A percentile compares a stretch with the other conserved stretches of the same genome.
Conservation (phyloP, 768 basidiomycete species). For the Tylopilus plumbeoviolaceoides region DNA sequence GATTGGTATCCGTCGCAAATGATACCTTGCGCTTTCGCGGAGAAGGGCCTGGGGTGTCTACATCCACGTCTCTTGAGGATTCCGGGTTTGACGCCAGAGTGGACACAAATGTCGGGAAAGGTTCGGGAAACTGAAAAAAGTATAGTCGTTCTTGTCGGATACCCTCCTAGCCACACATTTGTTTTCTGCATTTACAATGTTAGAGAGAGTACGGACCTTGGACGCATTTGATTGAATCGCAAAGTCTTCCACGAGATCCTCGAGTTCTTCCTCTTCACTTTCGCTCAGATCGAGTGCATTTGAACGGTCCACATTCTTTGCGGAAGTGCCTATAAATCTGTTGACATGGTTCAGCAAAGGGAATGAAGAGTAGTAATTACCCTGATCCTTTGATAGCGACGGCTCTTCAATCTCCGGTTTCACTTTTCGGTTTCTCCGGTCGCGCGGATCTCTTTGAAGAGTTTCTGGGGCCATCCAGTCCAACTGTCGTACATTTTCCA, state of each 20-base stretch:
- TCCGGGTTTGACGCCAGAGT: slow-evolving; percentile 28
- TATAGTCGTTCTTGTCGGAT: slow-evolving; percentile 67
- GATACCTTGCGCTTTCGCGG: slow-evolving; percentile 46
- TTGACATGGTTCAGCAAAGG: neutral
- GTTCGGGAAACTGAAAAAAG: slow-evolving; percentile 86
- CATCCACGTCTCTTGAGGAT: slow-evolving; percentile 31
- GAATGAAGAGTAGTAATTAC: slow-evolving; percentile 21
- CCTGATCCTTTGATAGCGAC: slow-evolving; percentile 29
- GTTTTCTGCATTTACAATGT: neutral
- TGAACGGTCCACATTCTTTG: slow-evolving; percentile 38
- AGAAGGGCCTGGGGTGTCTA: slow-evolving; percentile 30
- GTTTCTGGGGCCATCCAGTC: slow-evolving; percentile 90
- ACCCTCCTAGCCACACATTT: slow-evolving; percentile 36
- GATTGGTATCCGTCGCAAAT: slow-evolving; percentile 60
- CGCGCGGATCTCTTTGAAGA: slow-evolving; percentile 46
- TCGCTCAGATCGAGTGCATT: slow-evolving; percentile 70
- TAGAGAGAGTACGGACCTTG: slow-evolving; percentile 32
- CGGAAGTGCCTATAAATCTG: slow-evolving; percentile 4
- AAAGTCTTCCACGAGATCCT: slow-evolving; percentile 74
- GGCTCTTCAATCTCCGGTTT: slow-evolving; percentile 46
- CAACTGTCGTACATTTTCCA: slow-evolving; percentile 71
- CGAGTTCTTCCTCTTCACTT: slow-evolving; percentile 74
- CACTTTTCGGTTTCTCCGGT: slow-evolving; percentile 33
- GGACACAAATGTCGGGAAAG: slow-evolving; percentile 72
- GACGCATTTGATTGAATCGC: slow-evolving; percentile 36